Percentiles rank a stretch among this genome's conserved stretches.
Conservation (phyloP, 129 eudicot genomes). For the Flaveria bidentis region DNA sequence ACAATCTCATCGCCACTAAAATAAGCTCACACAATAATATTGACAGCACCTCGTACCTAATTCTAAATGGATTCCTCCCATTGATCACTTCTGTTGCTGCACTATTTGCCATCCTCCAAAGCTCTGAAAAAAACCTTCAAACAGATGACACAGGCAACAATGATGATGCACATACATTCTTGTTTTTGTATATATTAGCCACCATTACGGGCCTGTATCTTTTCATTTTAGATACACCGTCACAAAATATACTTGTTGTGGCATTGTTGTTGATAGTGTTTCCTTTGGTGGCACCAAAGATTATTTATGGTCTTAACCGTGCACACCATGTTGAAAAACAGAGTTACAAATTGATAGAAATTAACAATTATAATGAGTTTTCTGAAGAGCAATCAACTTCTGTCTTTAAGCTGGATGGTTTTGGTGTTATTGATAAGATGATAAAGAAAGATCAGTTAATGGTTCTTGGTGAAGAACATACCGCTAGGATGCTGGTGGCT, state of each 20-base stretch:
- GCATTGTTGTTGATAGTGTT: conserved; percentile 44
- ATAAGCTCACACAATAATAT: conserved; percentile 26
- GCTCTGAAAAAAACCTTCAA: conserved; percentile 26
- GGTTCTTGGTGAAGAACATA: conserved; percentile 56
- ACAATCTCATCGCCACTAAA: conserved; percentile 56
- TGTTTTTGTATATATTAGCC: conserved; percentile 38
- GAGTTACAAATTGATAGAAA: conserved; percentile 33
- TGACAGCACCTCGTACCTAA: conserved; percentile 44
- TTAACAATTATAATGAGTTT: conserved; percentile 36
- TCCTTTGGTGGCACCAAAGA: conserved; percentile 41
- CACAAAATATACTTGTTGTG: conserved; percentile 44
- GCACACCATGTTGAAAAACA: conserved; percentile 29
- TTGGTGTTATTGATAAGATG: conserved; percentile 14
- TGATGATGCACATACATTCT: conserved; percentile 40
- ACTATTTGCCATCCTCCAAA: conserved; percentile 42
- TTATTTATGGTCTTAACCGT: conserved; percentile 27
- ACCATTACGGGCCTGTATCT: conserved; percentile 61
- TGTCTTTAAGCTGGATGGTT: not conserved
- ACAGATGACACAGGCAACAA: conserved; percentile 18
- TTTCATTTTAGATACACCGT: conserved; percentile 39
- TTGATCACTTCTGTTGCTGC: conserved; percentile 43
- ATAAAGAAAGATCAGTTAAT: conserved; percentile 32
- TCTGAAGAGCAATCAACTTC: conserved; percentile 20
- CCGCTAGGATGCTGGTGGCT: conserved; percentile 35
- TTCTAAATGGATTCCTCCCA: conserved; percentile 63